Base-by-base conservation (phyloP, 495 filamentous ascomycete species). In the Mycothermus thermophilus region DNA sequence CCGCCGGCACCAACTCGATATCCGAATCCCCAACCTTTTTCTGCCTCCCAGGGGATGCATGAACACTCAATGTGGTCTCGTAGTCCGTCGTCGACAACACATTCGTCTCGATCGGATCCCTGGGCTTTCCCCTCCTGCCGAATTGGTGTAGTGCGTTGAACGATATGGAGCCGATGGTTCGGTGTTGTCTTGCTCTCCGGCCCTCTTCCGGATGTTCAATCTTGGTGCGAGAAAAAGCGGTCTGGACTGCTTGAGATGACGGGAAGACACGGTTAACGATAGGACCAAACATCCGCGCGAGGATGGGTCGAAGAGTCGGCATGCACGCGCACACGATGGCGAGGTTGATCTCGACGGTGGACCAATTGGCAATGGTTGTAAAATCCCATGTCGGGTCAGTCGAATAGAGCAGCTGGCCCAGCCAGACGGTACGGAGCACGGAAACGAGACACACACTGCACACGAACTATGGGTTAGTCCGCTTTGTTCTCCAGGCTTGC, bases 261-360 rank as follows among this genome's bases (percentile, higher is more conserved):
- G n/a, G n/a, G n/a, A n/a, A n/a, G n/a, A n/a, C n/a, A 10, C 19
- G 34, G 8, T 37, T 13, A n/a, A 23, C n/a, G 17, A 37, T 8
- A 1, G 34, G 34, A 1, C 25, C 9, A 9, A 35, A 35, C 1
- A 11, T n/a, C 28, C 23, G 17, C n/a, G 17, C 6, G 26, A 37
- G 20, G 4, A 37, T 9, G 16, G 23, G 34, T 20, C 27, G 18
- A 18, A 37, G 19, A 1, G 55, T 47, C 25, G 52, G 50, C 22
- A 64, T 43, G 35, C 59, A 66, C 12, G 61, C 63, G 43, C 64
- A 67, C 13, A 64, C 51, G 15, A 70, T 55, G 24, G 62, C 64
- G 1, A 59, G 50, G 43, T 64, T 62, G 49, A 52, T 57, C 52
- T 72, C 67, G 30, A 64, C 43, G 8, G 57, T 48, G 35, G 51